A percentile compares a stretch with the other conserved stretches of the same genome.
These are phyloP conservation scores for Circinella umbellata DNA, from an alignment of 371 early-diverging fungal species.

Conservation along the genomic window DNA sequence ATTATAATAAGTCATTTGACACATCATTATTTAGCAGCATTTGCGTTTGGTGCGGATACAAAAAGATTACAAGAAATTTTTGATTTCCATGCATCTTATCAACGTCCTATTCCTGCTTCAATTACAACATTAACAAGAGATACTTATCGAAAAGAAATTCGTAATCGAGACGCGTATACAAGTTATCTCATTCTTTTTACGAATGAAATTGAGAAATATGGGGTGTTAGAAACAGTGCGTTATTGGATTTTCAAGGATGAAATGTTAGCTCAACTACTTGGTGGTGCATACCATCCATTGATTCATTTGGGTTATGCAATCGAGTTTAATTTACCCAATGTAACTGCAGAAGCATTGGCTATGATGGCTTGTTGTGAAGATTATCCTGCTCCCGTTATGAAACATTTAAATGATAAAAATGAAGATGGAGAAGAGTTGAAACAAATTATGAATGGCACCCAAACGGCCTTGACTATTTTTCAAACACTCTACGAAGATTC, in stretches of 20 bases:
- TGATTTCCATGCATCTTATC: slow-evolving; percentile 39
- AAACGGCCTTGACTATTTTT: no score
- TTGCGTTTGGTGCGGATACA: slow-evolving; percentile 53
- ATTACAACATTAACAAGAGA: slow-evolving; percentile 32
- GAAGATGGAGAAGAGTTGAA: background rate
- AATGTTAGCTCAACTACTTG: slow-evolving; percentile 43
- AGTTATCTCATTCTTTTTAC: slow-evolving; percentile 53
- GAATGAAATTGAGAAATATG: slow-evolving; percentile 45
- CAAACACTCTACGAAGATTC: slow-evolving; percentile 20
- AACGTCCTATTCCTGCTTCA: slow-evolving; percentile 37
- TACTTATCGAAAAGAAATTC: slow-evolving; percentile 45
- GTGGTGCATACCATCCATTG: slow-evolving; percentile 62
- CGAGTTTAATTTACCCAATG: slow-evolving; percentile 64
- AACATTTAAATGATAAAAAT: slow-evolving; percentile 12
- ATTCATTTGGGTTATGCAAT: slow-evolving; percentile 70
- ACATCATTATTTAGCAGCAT: slow-evolving; percentile 62
- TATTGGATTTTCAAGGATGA: slow-evolving; percentile 52
- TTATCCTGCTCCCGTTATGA: slow-evolving; percentile 19
- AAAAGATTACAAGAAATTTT: slow-evolving; percentile 55
- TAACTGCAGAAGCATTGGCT: slow-evolving; percentile 65
- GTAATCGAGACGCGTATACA: slow-evolving; percentile 48
- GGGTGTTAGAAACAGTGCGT: slow-evolving; percentile 43
- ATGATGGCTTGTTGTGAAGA: slow-evolving; percentile 38
- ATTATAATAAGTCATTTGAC: slow-evolving; percentile 41
- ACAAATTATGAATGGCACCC: background rate